A percentile compares a stretch with the other conserved stretches of the same genome.
These are phyloP conservation scores for Zoysia matrella DNA, from an alignment of 202 grass and related monocot species.

Conservation along the genomic window DNA sequence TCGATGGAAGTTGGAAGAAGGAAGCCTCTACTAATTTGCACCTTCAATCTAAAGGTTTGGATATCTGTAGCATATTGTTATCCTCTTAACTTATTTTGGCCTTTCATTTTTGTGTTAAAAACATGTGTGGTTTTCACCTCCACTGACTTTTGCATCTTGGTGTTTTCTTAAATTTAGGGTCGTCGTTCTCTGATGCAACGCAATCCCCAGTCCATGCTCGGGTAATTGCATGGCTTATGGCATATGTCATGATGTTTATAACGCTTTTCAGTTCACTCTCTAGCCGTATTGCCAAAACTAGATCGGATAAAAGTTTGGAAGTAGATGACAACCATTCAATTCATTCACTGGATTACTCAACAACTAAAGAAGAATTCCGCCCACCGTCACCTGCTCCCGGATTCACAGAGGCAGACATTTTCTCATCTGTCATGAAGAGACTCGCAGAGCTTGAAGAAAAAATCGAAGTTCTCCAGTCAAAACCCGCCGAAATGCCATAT, in stretches of 20 bases:
- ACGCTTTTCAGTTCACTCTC: slow-evolving; percentile 41
- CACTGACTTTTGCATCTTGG: slow-evolving; percentile 30
- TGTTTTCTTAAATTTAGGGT: slow-evolving; percentile 28
- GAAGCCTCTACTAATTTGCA: slow-evolving; percentile 36
- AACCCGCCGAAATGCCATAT: slow-evolving; percentile 59
- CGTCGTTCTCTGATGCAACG: slow-evolving; percentile 23
- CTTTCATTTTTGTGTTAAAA: background rate
- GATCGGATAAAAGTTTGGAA: slow-evolving; percentile 38
- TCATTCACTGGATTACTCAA: slow-evolving; percentile 32
- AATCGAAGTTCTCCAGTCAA: slow-evolving; percentile 48
- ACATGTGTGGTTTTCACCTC: slow-evolving; percentile 9
- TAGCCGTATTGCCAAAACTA: slow-evolving; percentile 38
- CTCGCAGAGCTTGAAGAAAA: slow-evolving; percentile 55
- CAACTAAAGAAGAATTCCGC: slow-evolving; percentile 46
- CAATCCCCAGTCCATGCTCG: slow-evolving; percentile 36
- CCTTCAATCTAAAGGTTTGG: slow-evolving; percentile 52
- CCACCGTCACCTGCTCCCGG: slow-evolving; percentile 64
- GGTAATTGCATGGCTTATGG: slow-evolving; percentile 39
- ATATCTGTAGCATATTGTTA: background rate
- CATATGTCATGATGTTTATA: slow-evolving; percentile 47
- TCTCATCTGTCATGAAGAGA: slow-evolving; percentile 51
- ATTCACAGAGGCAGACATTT: slow-evolving; percentile 44
- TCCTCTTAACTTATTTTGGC: background rate
- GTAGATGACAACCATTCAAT: slow-evolving; percentile 19
- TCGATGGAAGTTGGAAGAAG: slow-evolving; percentile 59